Evolutionary conservation across 2,329 filamentous ascomycete species (phyloP).

Genomic region (Talaromyces funiculosus): DNA sequence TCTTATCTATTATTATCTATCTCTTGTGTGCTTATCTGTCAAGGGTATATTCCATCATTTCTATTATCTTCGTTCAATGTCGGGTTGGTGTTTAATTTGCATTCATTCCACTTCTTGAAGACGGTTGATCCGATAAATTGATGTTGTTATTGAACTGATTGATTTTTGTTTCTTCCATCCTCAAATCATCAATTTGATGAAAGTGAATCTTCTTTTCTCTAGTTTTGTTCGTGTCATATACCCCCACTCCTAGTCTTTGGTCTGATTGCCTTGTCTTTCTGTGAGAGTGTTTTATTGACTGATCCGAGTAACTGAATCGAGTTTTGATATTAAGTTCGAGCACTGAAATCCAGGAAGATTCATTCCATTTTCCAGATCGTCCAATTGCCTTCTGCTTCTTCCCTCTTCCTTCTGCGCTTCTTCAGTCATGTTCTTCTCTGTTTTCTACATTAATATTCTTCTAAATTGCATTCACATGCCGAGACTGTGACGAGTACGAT

Average conservation of each 20-base stretch:
- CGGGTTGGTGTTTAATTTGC: background rate
- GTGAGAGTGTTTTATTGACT: background rate
- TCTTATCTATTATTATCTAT: slow-evolving; percentile 1
- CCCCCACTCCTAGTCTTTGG: slow-evolving; percentile 12
- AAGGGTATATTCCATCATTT: slow-evolving; percentile 5
- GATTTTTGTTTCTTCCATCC: background rate
- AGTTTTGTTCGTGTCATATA: slow-evolving; percentile 6
- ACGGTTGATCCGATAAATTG: slow-evolving; percentile 1
- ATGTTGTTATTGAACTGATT: background rate
- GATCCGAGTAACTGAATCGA: background rate
- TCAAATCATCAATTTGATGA: background rate
- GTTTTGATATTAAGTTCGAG: background rate
- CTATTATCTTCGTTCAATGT: background rate
- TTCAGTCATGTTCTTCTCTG: background rate
- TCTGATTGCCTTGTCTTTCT: slow-evolving; percentile 5
- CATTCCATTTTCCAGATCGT: background rate
- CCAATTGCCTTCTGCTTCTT: background rate
- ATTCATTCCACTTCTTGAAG: background rate
- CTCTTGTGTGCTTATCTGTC: slow-evolving; percentile 5
- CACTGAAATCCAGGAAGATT: background rate
- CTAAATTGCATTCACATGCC: background rate
- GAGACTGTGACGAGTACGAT: background rate
- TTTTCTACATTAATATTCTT: background rate
- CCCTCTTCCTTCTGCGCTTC: background rate
- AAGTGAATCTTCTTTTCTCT: background rate